These are phyloP conservation scores for Metarhizium anisopliae DNA, from an alignment of 2,329 filamentous ascomycete genomes.

Conservation along the genomic window DNA sequence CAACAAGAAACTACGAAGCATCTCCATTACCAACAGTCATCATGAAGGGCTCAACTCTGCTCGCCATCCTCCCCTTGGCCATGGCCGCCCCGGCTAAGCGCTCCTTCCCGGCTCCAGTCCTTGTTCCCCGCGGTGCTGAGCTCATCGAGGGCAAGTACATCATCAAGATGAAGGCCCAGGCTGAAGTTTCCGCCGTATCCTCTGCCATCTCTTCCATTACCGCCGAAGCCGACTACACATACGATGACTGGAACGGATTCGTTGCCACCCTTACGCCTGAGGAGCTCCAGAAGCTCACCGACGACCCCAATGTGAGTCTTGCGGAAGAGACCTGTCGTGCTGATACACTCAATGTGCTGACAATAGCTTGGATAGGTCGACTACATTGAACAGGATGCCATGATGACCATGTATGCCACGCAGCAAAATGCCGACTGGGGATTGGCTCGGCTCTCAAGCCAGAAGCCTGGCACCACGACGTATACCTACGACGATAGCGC, in stretches of 20 bases:
- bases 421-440: conserved; percentile 32
- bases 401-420: conserved; percentile 42
- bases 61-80: conserved; percentile 23
- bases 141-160: conserved; percentile 28
- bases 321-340: not conserved
- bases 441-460: conserved; percentile 28
- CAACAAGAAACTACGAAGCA: conserved; percentile 5
- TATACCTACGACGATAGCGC: conserved; percentile 30
- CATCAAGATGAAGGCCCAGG: conserved; percentile 23
- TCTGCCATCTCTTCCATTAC: conserved; percentile 17
- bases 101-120: conserved; percentile 23
- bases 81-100: conserved; percentile 23
- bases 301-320: conserved; percentile 16
- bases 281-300: conserved; percentile 16
- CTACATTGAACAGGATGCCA: conserved; percentile 31
- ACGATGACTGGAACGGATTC: conserved; percentile 20
- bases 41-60: conserved; percentile 24
- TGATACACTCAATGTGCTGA: not conserved
- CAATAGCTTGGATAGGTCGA: conserved; percentile 12
- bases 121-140: conserved; percentile 21
- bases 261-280: conserved; percentile 15
- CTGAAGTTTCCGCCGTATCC: conserved; percentile 13
- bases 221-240: conserved; percentile 23
- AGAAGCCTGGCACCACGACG: conserved; percentile 13
- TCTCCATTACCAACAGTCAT: not conserved